Evolutionary conservation across 2,329 filamentous ascomycete genomes (phyloP).

Genomic region (Aspergillus eucalypticola): DNA sequence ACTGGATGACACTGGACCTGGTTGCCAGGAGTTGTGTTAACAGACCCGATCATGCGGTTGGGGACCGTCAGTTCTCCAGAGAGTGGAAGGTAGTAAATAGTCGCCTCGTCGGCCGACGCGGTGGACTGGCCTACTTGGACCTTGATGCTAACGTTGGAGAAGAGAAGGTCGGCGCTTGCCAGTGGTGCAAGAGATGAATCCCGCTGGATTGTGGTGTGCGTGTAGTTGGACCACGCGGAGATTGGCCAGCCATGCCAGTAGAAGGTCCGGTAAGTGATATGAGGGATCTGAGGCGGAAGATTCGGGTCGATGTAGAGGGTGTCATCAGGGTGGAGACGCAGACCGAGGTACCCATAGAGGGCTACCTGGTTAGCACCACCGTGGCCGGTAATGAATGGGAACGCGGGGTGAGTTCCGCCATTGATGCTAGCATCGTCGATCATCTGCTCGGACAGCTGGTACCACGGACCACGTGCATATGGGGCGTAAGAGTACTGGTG

Average conservation of each 20-base stretch:
- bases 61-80: constrained; percentile 56
- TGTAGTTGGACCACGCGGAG: constrained; percentile 61
- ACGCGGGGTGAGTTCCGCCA: constrained; percentile 68
- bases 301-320: constrained; percentile 64
- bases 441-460: constrained; percentile 70
- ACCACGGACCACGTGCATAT: constrained; percentile 67
- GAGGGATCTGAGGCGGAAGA: constrained; percentile 64
- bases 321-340: constrained; percentile 60
- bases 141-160: constrained; percentile 56
- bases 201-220: constrained; percentile 64
- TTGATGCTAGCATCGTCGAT: constrained; percentile 61
- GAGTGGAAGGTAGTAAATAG: constrained; percentile 48
- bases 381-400: constrained; percentile 70
- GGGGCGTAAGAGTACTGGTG: constrained; percentile 63
- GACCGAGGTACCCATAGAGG: constrained; percentile 67
- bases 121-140: constrained; percentile 54
- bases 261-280: constrained; percentile 62
- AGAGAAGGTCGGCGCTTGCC: constrained; percentile 56
- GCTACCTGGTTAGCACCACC: constrained; percentile 69
- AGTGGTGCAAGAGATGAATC: constrained; percentile 47
- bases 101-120: constrained; percentile 42
- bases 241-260: constrained; percentile 68
- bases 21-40: constrained; percentile 59
- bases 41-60: constrained; percentile 60
- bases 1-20: constrained; percentile 65